A percentile compares a stretch with the other conserved stretches of the same genome.
These are phyloP conservation scores for Pyrrhoderma lamaoense DNA, from an alignment of 1,284 basidiomycete genomes.

Conservation along the genomic window DNA sequence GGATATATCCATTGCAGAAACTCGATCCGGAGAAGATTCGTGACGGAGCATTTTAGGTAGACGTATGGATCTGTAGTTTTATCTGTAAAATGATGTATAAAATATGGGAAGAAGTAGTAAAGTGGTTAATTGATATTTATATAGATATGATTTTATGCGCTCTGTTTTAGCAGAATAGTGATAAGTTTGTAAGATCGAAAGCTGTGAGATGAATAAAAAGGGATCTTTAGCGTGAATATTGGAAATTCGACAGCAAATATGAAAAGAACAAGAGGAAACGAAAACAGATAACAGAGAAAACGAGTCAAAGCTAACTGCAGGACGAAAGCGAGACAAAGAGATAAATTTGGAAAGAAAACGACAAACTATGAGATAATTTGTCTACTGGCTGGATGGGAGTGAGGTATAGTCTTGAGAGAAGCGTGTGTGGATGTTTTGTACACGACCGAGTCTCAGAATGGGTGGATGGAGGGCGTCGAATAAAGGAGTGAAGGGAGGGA, in stretches of 20 bases:
- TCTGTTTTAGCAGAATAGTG: not conserved
- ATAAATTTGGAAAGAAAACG: conserved; percentile 7
- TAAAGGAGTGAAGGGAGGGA: conserved; percentile 6
- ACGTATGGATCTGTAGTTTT: too few relatives aligned
- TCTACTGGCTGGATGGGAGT: not conserved
- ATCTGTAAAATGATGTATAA: not conserved
- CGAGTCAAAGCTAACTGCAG: conserved; percentile 15
- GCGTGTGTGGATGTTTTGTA: conserved; percentile 3
- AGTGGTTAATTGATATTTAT: too few relatives aligned
- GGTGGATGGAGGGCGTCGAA: conserved; percentile 1
- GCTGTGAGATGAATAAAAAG: conserved; percentile 7
- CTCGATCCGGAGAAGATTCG: too few relatives aligned
- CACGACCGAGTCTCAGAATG: not conserved
- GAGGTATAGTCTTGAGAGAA: not conserved
- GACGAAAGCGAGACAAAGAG: conserved; percentile 18
- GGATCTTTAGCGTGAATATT: not conserved
- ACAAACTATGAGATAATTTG: not conserved
- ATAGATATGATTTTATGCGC: too few relatives aligned
- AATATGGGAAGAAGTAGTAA: not conserved
- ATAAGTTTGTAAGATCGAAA: conserved; percentile 10
- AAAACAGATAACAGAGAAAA: conserved; percentile 18
- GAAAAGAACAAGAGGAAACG: conserved; percentile 13
- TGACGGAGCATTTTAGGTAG: too few relatives aligned
- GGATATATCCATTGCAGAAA: too few relatives aligned
- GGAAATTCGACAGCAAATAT: conserved; percentile 11